Evolutionary conservation across 345 rosid genomes (phyloP).

Genomic region (Populus deltoides): DNA sequence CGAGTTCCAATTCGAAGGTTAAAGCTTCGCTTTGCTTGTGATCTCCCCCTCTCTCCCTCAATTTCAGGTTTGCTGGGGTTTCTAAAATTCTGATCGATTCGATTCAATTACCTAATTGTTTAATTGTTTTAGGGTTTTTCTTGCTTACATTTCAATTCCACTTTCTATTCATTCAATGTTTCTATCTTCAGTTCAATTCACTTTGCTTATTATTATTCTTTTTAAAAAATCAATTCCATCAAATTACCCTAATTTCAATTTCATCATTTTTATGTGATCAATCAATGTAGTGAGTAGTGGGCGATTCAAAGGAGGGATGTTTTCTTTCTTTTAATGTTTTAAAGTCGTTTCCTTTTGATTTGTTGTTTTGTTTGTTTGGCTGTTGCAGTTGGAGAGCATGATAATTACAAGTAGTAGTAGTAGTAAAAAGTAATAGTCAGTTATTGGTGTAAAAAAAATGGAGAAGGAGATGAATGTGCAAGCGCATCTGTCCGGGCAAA

Average conservation of each 20-base stretch:
- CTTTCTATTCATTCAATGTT: neutral
- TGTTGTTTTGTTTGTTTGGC: neutral
- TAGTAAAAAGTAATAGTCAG: neutral
- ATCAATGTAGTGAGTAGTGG: neutral
- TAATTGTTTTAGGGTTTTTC: neutral
- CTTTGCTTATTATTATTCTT: neutral
- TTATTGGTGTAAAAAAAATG: neutral
- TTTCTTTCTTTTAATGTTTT: neutral
- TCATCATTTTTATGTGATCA: neutral
- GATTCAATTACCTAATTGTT: neutral
- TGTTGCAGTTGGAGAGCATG: slow-evolving; percentile 6
- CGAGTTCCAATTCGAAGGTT: slow-evolving; percentile 1
- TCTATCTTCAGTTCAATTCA: neutral
- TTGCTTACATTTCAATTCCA: neutral
- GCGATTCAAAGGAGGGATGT: neutral
- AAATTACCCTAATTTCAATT: neutral
- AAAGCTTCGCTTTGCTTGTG: neutral
- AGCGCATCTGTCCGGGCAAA: slow-evolving; percentile 51
- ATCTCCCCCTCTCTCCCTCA: neutral
- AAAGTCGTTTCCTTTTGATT: neutral
- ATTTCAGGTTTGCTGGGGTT: slow-evolving; percentile 18
- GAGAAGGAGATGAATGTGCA: slow-evolving; percentile 52
- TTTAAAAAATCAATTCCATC: neutral
- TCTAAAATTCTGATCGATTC: neutral
- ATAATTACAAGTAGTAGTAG: slow-evolving; percentile 8